Evolutionary conservation across 2,329 filamentous ascomycete species (phyloP), one percentile per base, ranked within the genome.

Genomic region (Verticillium nubilum): DNA sequence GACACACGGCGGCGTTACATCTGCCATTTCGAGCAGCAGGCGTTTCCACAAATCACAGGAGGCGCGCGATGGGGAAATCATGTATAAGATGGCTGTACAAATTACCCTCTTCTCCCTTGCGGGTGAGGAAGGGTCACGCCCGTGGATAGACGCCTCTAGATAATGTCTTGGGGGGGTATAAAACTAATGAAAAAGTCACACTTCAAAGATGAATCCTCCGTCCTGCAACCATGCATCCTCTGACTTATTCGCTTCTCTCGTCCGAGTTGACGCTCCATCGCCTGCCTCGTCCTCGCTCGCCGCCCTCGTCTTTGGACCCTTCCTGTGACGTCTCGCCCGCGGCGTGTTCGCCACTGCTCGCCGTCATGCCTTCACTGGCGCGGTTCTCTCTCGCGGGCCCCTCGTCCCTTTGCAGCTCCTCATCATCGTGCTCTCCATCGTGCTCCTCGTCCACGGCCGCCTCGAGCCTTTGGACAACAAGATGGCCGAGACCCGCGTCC

Each of bases 391-490:
- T 31, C 7, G 29, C n/a, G 19, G 9, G 31, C 7, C 19, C 54
- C 23, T 23, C 31, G 29, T 42, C 15, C 25, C 23, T 29, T 28
- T 15, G 29, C 31, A 25, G 25, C 47, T 57, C 59, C 23, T 55
- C 55, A 4, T 27, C 54, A 17, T 64, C 61, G n/a, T 62, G 61
- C 15, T 57, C 57, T 31, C 61, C 61, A 6, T 35, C 23, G 27
- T 29, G 53, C 56, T 62, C 58, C 29, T 61, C 64, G 9, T 65
- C 64, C 3, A 62, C 63, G 31, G 63, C 65, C 1, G 59, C 53
- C 57, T 61, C 59, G 54, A 57, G 59, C 50, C 60, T 56, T 17
- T 53, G 25, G 25, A 28, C 52, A 2, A 29, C 52, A 19, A 29
- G 19, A 23, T 50, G 42, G 2, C 42, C 42, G n/a, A 50, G 42